Base-by-base conservation (phyloP, 495 filamentous ascomycete genomes). In the Hyaloscypha hepaticicola region DNA sequence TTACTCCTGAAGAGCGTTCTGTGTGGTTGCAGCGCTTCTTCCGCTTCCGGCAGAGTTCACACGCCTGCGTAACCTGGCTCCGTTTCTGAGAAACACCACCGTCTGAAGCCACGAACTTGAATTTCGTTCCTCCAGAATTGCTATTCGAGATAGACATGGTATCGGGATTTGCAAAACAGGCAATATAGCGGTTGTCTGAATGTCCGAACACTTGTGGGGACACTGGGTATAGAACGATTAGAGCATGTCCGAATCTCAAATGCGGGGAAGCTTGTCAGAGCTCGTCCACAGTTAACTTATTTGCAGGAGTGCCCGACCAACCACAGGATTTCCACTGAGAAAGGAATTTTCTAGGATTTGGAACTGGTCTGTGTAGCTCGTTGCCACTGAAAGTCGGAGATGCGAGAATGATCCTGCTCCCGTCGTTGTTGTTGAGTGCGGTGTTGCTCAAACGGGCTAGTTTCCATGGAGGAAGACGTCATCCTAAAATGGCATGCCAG, bases 21-120 rank as follows among this genome's bases (percentile, higher is more conserved):
- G 50, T 21, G 45, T 68, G 66, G 33, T 55, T 19, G 34, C 66
- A 68, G 8, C 61, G 29, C 50, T 64, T 68, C 75, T 83, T 83
- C 33, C 75, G 74, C 27, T 76, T 78, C 24, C 79, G 75, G 66
- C 81, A 83, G 4, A 66, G 63, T 0, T 71, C 69, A 66, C 81
- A 83, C 5, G 81, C 81, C 22, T 79, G 76, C 2, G 72, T 70
- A 25, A 79, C 78, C 68, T 83, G 81, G 62, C 78, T 79, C 50
- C 67, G 82, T 83, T 38, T 78, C 64, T 29, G 78, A 78, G 65
- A 78, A 57, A 12, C 79, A 6, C 67, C 69, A 4, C 70, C 71
- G 67, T 82, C 78, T 21, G 78, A 73, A 55, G 71, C 75, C 41
- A 83, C 77, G 66, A 82, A 83, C 61, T 65, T 70, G 52, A 69